Evolutionary conservation across 768 basidiomycete species (phyloP), one percentile per base, ranked within the genome.

Genomic region (Boletus barrowsii): DNA sequence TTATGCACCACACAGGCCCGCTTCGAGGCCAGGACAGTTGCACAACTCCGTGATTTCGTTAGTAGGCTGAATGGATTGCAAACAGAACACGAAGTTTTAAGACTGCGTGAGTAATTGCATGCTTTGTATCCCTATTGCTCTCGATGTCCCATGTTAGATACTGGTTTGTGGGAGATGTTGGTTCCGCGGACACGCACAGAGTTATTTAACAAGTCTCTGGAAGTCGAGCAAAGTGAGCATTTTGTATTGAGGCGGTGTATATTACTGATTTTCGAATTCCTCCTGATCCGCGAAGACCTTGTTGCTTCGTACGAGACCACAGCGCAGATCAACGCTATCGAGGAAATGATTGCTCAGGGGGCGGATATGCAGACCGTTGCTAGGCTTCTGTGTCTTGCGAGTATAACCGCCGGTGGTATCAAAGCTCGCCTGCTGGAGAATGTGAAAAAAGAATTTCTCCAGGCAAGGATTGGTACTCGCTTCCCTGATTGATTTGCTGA

Each of bases 1-100:
- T 62, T 43, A 54, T 22, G 33, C 40, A 11, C 17, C 41, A 42
- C 20, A 13, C 64, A 92, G 90, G 86, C 87, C 43, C 83, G 90
- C 53, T 82, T 91, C 51, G 85, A 93, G 72, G 84, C 93, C 17
- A 92, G 93, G 72, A 95, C 93, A 13, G 88, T 95, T 17, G 83
- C 88, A 11, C 92, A 99, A 71, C 76, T 99, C 62, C 83, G 88
- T 53, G 92, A 94, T 66, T 98, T 99, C 72, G 97, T 99, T 18
- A 94, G 95, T 13, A 94, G 91, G 66, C 77, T 99, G 2, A 92
- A 94, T 20, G 93, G 93, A 2, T 74, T 98, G 58, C 93, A 98
- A 72, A 83, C 82, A 17, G 96, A 99, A 65, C 93, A 97, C 61
- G 90, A 94, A 67, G 83, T 90, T 43, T 70, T 98, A 56, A 77